These are phyloP conservation scores for Phytophthora pisi DNA, from an alignment of 352 stramenopile species.

Conservation along the genomic window DNA sequence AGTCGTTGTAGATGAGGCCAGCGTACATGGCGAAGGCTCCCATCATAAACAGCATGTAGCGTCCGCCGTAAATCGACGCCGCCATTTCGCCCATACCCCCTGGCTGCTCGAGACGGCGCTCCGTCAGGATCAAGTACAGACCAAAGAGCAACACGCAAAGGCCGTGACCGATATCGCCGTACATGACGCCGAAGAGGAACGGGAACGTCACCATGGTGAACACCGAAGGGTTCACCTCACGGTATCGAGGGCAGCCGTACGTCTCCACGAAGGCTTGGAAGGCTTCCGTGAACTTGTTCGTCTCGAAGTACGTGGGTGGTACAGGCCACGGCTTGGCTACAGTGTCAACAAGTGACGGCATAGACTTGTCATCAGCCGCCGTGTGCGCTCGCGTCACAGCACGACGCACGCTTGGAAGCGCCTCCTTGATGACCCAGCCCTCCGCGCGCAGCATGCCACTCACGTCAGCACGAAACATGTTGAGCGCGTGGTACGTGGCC, in stretches of 20 bases:
- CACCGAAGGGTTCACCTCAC: constrained; percentile 98
- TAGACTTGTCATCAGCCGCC: constrained; percentile 93
- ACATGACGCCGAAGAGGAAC: constrained; percentile 99
- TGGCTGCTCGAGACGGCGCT: constrained; percentile 83
- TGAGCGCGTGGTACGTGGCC: constrained; percentile 97
- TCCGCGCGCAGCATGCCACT: constrained; percentile 96
- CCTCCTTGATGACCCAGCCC: constrained; percentile 95
- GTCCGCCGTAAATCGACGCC: constrained; percentile 90
- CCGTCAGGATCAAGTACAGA: constrained; percentile 94
- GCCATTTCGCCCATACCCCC: constrained; percentile 92
- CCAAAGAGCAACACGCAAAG: constrained; percentile 95
- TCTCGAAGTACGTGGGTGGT: constrained; percentile 98
- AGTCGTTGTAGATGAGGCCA: constrained; percentile 99
- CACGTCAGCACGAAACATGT: constrained; percentile 98
- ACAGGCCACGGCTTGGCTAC: constrained; percentile 96
- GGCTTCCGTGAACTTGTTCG: constrained; percentile 98
- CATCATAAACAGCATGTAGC: constrained; percentile 99
- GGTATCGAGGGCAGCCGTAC: constrained; percentile 98
- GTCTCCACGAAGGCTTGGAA: constrained; percentile 99
- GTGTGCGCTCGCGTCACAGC: constrained; percentile 90
- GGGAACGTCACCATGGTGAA: constrained; percentile 99
- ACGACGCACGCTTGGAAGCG: constrained; percentile 81
- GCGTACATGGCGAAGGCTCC: constrained; percentile 98
- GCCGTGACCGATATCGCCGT: constrained; percentile 98
- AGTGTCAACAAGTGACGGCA: constrained; percentile 93